Evolutionary conservation across 495 filamentous ascomycete genomes (phyloP).

Genomic region (Lepidopterella palustris): DNA sequence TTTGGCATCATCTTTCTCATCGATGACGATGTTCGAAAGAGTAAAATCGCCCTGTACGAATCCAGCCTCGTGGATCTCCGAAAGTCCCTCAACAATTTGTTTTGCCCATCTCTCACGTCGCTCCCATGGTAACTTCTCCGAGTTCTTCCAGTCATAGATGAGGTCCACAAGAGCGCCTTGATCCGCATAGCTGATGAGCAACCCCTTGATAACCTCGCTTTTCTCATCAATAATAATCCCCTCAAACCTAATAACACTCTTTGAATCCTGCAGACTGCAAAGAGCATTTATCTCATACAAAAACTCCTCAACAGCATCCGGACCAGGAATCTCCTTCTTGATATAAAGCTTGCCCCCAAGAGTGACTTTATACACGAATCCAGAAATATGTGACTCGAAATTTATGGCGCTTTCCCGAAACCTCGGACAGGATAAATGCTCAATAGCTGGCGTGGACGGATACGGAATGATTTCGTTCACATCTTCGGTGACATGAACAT

Average conservation of each 20-base stretch:
- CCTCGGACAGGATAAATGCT: slow-evolving; percentile 63
- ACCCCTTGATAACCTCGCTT: slow-evolving; percentile 69
- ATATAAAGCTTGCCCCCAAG: slow-evolving; percentile 65
- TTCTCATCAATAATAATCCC: slow-evolving; percentile 83
- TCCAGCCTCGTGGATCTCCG: slow-evolving; percentile 90
- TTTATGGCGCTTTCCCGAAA: slow-evolving; percentile 67
- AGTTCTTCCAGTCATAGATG: slow-evolving; percentile 64
- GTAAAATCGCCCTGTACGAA: slow-evolving; percentile 99
- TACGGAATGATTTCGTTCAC: slow-evolving; percentile 91
- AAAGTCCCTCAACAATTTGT: slow-evolving; percentile 84
- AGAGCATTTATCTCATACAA: slow-evolving; percentile 97
- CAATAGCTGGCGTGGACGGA: slow-evolving; percentile 65
- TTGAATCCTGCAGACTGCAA: slow-evolving; percentile 61
- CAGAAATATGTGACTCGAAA: slow-evolving; percentile 89
- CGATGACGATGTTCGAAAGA: slow-evolving; percentile 92
- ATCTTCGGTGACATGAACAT: slow-evolving; percentile 98
- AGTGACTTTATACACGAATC: slow-evolving; percentile 92
- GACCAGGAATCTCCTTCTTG: slow-evolving; percentile 97
- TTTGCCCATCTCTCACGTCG: slow-evolving; percentile 83
- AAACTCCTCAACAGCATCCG: slow-evolving; percentile 94
- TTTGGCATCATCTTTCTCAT: slow-evolving; percentile 74
- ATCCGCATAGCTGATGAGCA: slow-evolving; percentile 84
- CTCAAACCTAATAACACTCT: slow-evolving; percentile 79
- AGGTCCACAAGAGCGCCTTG: slow-evolving; percentile 85
- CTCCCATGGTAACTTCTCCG: slow-evolving; percentile 54